Percentiles rank a stretch among this genome's conserved stretches.
Conservation (phyloP, 1,284 basidiomycete genomes). For the Pseudozyma hubeiensis region DNA sequence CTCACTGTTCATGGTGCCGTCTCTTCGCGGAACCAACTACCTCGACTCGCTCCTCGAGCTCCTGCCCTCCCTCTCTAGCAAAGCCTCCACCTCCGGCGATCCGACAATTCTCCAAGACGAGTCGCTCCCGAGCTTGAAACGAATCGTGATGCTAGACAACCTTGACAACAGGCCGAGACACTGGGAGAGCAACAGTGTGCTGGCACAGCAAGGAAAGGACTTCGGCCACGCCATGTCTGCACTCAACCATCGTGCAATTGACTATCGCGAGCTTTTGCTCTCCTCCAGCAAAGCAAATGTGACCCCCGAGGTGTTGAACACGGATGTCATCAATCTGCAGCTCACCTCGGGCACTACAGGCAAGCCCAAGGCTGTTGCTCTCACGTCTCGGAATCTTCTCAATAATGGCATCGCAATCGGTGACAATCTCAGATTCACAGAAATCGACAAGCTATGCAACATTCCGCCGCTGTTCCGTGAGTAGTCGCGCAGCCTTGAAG, state of each 20-base stretch:
- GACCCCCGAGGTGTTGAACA: slow-evolving; percentile 70
- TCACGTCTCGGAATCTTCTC: slow-evolving; percentile 75
- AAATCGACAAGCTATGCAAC: slow-evolving; percentile 49
- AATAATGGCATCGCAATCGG: slow-evolving; percentile 82
- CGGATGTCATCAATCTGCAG: slow-evolving; percentile 81
- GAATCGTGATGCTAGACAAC: slow-evolving; percentile 79
- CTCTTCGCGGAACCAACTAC: slow-evolving; percentile 64
- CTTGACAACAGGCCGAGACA: slow-evolving; percentile 55
- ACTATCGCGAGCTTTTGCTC: slow-evolving; percentile 56
- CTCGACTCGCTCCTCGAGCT: slow-evolving; percentile 71
- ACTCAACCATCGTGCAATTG: slow-evolving; percentile 34
- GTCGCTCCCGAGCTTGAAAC: slow-evolving; percentile 76
- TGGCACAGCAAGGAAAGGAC: slow-evolving; percentile 40
- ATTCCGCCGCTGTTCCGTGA: slow-evolving; percentile 58
- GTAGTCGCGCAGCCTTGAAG: not conserved
- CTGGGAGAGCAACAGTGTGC: slow-evolving; percentile 55
- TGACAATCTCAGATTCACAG: slow-evolving; percentile 74
- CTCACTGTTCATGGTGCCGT: slow-evolving; percentile 79
- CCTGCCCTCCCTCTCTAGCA: slow-evolving; percentile 76
- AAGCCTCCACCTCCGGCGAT: slow-evolving; percentile 63
- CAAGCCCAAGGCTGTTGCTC: slow-evolving; percentile 56
- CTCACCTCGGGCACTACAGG: slow-evolving; percentile 50
- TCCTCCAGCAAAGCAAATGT: slow-evolving; percentile 74
- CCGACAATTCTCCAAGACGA: slow-evolving; percentile 72
- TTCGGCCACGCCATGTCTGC: slow-evolving; percentile 47